Evolutionary conservation across 2,329 filamentous ascomycete species (phyloP).

Genomic region (Talaromyces atroroseus): DNA sequence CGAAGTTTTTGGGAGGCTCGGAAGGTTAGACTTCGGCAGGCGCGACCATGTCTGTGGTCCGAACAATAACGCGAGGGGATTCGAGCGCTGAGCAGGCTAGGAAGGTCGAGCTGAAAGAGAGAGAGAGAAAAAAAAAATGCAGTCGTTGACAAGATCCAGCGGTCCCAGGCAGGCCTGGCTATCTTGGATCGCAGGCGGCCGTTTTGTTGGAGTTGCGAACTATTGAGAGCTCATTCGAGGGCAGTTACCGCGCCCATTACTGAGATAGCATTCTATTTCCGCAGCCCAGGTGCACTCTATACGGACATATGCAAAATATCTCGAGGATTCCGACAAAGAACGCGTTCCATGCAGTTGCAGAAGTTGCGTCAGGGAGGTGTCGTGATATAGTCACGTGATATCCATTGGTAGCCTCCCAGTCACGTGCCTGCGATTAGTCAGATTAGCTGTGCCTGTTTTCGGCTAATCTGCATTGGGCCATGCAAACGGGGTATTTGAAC

Average conservation of each 20-base stretch:
- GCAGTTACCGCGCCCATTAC: neutral
- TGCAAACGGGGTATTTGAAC: too few relatives aligned
- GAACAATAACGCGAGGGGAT: neutral
- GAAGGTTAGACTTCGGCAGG: neutral
- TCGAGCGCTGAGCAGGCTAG: neutral
- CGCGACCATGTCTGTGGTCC: neutral
- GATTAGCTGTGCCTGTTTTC: neutral
- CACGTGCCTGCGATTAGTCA: neutral
- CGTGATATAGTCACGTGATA: neutral
- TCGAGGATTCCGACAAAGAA: neutral
- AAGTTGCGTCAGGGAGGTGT: neutral
- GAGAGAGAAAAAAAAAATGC: neutral
- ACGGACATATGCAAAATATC: neutral
- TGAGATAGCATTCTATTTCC: neutral
- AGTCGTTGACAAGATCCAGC: neutral
- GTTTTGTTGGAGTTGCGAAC: constrained; percentile 1
- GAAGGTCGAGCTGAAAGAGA: neutral
- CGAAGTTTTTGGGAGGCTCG: constrained; percentile 9
- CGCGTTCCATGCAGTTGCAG: neutral
- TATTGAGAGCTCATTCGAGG: neutral
- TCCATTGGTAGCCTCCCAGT: neutral
- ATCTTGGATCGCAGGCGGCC: neutral
- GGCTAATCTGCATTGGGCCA: neutral
- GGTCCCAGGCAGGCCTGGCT: neutral
- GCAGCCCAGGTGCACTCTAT: neutral